Conservation (phyloP, 2,329 filamentous ascomycete genomes). For the Dactylonectria estremocensis region DNA sequence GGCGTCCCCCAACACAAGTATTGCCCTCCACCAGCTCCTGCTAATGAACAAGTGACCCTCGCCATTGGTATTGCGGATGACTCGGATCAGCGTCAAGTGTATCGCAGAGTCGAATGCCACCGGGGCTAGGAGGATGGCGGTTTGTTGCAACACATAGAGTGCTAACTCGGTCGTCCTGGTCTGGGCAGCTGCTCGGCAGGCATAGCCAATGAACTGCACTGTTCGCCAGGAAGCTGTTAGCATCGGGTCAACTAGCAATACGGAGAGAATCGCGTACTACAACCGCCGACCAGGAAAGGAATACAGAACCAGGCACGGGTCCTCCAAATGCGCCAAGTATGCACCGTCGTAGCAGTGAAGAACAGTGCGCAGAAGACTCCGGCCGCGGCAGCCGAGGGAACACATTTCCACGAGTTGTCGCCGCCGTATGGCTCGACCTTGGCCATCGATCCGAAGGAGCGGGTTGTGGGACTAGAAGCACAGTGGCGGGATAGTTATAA, state of each 20-base stretch:
- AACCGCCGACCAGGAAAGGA: not conserved
- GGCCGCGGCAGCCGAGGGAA: not conserved
- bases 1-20: not conserved
- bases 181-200: constrained; percentile 1
- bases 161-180: not conserved
- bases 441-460: not conserved
- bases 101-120: not conserved
- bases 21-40: not conserved
- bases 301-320: constrained; percentile 4
- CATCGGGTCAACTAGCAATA: not conserved
- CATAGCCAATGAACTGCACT: not conserved
- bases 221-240: not conserved
- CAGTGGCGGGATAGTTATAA: not conserved
- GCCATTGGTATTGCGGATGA: not conserved
- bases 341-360: not conserved
- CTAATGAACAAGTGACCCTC: not conserved
- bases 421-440: not conserved
- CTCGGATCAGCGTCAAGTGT: not conserved
- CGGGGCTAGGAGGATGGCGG: not conserved
- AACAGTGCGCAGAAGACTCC: not conserved
- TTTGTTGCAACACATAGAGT: not conserved
- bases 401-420: not conserved
- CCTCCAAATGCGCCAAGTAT: constrained; percentile 1
- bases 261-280: not conserved
- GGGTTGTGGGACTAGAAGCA: not conserved